These are phyloP conservation scores for Radiomyces spectabilis DNA, from an alignment of 192 early-diverging fungal genomes.

Conservation along the genomic window DNA sequence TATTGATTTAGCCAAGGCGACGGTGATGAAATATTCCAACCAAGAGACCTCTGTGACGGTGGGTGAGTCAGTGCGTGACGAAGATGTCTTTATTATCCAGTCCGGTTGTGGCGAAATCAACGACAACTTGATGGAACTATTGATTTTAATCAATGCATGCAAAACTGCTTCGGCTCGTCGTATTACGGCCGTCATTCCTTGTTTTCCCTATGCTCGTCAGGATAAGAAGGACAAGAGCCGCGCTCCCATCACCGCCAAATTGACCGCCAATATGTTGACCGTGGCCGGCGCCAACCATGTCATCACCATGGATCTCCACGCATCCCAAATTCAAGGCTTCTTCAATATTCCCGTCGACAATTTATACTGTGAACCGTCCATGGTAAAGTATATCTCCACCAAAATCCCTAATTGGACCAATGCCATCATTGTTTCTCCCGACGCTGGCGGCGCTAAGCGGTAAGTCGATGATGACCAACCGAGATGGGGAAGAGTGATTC, in stretches of 20 bases:
- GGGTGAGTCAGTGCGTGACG: conserved; percentile 90
- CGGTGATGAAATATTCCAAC: conserved; percentile 95
- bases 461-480: too few relatives aligned
- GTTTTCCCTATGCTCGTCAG: conserved; percentile 96
- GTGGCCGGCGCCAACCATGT: conserved; percentile 97
- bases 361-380: conserved; percentile 82
- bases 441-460: conserved; percentile 94
- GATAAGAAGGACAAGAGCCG: conserved; percentile 97
- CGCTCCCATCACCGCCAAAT: conserved; percentile 90
- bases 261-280: conserved; percentile 90
- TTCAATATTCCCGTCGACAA: conserved; percentile 94
- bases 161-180: conserved; percentile 82
- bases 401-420: conserved; percentile 59
- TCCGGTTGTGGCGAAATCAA: conserved; percentile 81
- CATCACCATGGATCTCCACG: conserved; percentile 97
- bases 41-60: conserved; percentile 71
- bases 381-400: conserved; percentile 79
- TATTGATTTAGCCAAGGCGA: conserved; percentile 82
- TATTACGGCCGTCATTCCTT: conserved; percentile 94
- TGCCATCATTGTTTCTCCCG: conserved; percentile 86
- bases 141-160: conserved; percentile 97
- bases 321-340: conserved; percentile 91
- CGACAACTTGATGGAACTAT: conserved; percentile 92
- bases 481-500: too few relatives aligned
- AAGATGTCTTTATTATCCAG: conserved; percentile 95